Conservation (phyloP, 192 early-diverging fungal species). For the Coemansia sp. region DNA sequence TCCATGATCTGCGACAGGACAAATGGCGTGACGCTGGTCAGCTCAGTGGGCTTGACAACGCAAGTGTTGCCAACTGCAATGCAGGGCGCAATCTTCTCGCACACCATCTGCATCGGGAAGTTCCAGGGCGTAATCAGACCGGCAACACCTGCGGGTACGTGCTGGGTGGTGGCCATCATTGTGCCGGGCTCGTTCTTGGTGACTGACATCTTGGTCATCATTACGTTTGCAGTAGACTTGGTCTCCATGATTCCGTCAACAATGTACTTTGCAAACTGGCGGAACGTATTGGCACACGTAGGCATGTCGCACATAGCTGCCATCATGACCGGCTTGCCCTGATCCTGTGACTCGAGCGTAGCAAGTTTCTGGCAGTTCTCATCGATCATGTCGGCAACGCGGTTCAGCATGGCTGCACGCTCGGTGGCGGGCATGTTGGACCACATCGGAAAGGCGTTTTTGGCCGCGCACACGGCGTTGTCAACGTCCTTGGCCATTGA, state of each 20-base stretch:
- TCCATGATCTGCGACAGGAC: conserved; percentile 65
- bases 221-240: neutral
- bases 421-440: conserved; percentile 47
- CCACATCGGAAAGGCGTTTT: conserved; percentile 63
- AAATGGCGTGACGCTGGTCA: conserved; percentile 62
- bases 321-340: conserved; percentile 70
- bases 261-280: conserved; percentile 75
- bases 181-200: conserved; percentile 60
- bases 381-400: conserved; percentile 64
- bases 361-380: conserved; percentile 50
- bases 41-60: conserved; percentile 77
- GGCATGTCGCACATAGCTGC: conserved; percentile 66
- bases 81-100: conserved; percentile 80
- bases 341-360: conserved; percentile 68
- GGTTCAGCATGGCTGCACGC: conserved; percentile 58
- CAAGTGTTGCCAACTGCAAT: conserved; percentile 75
- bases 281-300: conserved; percentile 59
- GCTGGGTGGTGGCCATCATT: conserved; percentile 47
- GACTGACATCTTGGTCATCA: conserved; percentile 12
- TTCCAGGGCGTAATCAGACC: conserved; percentile 82
- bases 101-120: conserved; percentile 69
- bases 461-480: conserved; percentile 67
- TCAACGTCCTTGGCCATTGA: conserved; percentile 64
- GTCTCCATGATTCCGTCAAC: conserved; percentile 62
- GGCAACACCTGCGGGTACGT: conserved; percentile 73